Conservation (phyloP, 805 yeast species). For the Saturnispora ahearnii region DNA sequence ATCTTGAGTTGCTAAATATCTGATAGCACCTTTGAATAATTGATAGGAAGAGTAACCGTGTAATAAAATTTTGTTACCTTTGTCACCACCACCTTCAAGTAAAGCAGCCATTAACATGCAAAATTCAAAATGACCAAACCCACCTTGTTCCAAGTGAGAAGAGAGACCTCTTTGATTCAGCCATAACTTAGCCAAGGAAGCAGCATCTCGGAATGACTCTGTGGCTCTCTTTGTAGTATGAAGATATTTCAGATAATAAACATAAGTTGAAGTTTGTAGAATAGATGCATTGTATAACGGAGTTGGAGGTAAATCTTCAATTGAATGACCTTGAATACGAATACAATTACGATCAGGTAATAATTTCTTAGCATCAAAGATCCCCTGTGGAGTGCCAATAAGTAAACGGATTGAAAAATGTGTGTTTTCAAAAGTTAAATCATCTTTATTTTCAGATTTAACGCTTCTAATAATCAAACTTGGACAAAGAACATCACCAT, state of each 20-base stretch:
- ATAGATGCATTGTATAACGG: slow-evolving; percentile 82
- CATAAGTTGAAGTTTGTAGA: slow-evolving; percentile 58
- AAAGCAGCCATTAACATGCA: slow-evolving; percentile 72
- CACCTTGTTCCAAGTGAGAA: slow-evolving; percentile 52
- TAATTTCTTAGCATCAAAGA: slow-evolving; percentile 68
- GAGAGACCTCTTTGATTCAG: slow-evolving; percentile 76
- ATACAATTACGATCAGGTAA: slow-evolving; percentile 76
- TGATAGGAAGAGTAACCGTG: slow-evolving; percentile 92
- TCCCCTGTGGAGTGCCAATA: slow-evolving; percentile 60
- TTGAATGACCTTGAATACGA: slow-evolving; percentile 41
- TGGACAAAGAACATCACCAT: slow-evolving; percentile 74
- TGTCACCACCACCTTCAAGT: slow-evolving; percentile 71
- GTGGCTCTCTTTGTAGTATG: slow-evolving; percentile 69
- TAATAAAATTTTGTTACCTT: slow-evolving; percentile 66
- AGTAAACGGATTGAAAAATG: slow-evolving; percentile 64
- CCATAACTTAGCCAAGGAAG: slow-evolving; percentile 84
- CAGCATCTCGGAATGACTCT: slow-evolving; percentile 80
- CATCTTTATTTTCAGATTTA: slow-evolving; percentile 36
- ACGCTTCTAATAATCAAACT: slow-evolving; percentile 55
- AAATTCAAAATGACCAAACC: slow-evolving; percentile 91
- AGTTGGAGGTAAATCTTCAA: slow-evolving; percentile 47
- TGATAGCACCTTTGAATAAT: slow-evolving; percentile 79
- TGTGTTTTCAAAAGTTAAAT: slow-evolving; percentile 51
- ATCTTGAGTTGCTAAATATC: slow-evolving; percentile 75
- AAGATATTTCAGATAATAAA: slow-evolving; percentile 62